Percentiles rank a stretch among this genome's conserved stretches.
These are phyloP conservation scores for Thelonectria blattea DNA, from an alignment of 2,329 filamentous ascomycete species.

Conservation along the genomic window DNA sequence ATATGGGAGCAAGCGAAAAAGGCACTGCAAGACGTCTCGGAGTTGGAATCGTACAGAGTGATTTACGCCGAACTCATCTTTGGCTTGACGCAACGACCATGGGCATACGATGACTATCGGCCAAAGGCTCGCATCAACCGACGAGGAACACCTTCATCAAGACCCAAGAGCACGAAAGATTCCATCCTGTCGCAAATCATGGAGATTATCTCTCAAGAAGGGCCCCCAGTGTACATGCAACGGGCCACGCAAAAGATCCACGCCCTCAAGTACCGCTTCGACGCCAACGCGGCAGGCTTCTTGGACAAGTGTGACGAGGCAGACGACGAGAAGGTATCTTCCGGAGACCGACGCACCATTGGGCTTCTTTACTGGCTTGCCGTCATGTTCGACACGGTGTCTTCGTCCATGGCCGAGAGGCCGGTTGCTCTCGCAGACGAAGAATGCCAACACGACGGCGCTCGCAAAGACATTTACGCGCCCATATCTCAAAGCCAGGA, in stretches of 20 bases:
- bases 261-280: constrained; percentile 30
- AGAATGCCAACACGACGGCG: constrained; percentile 44
- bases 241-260: constrained; percentile 35
- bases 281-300: constrained; percentile 27
- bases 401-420: constrained; percentile 55
- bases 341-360: constrained; percentile 50
- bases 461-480: background rate
- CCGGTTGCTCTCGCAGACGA: constrained; percentile 45
- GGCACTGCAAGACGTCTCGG: constrained; percentile 42
- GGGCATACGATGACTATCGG: constrained; percentile 12
- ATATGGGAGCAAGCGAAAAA: constrained; percentile 46
- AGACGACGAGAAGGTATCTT: background rate
- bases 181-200: constrained; percentile 20
- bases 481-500: background rate
- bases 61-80: constrained; percentile 49
- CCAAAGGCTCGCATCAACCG: background rate
- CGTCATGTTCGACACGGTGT: constrained; percentile 64
- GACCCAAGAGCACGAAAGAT: background rate
- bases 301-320: constrained; percentile 11
- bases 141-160: background rate
- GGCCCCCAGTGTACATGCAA: constrained; percentile 32
- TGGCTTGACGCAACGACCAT: constrained; percentile 43
- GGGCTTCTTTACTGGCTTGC: constrained; percentile 63
- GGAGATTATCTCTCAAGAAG: constrained; percentile 31
- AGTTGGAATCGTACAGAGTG: constrained; percentile 46